phyloP scores from a whole-genome alignment of 2,329 filamentous ascomycete genomes.

The Verticillium isaacii region DNA sequence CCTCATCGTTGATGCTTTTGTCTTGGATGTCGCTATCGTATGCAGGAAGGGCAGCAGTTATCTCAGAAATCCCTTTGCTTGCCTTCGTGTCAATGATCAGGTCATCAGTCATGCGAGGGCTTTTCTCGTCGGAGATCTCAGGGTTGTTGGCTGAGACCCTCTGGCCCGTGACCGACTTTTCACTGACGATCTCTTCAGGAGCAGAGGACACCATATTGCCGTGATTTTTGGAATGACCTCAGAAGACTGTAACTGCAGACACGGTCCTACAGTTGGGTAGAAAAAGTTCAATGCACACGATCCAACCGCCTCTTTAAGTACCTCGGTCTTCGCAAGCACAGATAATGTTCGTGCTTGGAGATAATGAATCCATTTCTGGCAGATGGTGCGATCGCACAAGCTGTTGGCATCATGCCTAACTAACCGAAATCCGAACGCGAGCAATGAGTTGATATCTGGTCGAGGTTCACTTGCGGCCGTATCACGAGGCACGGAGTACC shows the following conservation, averaged over 20 bases:
- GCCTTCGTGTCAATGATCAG: neutral
- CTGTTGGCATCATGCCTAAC: too few relatives aligned
- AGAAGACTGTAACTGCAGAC: neutral
- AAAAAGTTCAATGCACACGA: too few relatives aligned
- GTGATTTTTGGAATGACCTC: neutral
- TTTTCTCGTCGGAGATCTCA: neutral
- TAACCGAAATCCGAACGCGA: too few relatives aligned
- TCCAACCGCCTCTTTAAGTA: too few relatives aligned
- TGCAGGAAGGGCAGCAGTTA: neutral
- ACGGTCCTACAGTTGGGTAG: neutral
- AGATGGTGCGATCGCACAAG: too few relatives aligned
- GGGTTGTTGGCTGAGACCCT: neutral
- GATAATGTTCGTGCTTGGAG: too few relatives aligned
- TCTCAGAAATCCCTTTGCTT: neutral
- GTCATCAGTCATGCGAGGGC: neutral
- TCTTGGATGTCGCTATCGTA: slow-evolving; percentile 5
- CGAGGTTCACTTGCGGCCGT: too few relatives aligned
- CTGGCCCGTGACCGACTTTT: neutral
- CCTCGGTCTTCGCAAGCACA: too few relatives aligned
- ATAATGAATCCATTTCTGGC: too few relatives aligned
- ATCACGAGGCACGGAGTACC: too few relatives aligned
- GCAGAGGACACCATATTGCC: neutral
- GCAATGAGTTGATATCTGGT: too few relatives aligned
- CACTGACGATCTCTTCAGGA: neutral
- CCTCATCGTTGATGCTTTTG: slow-evolving; percentile 26